Percentiles rank a stretch among this genome's conserved stretches.
Evolutionary conservation across 2,329 filamentous ascomycete genomes (phyloP).

Genomic region (Aureobasidium lini): DNA sequence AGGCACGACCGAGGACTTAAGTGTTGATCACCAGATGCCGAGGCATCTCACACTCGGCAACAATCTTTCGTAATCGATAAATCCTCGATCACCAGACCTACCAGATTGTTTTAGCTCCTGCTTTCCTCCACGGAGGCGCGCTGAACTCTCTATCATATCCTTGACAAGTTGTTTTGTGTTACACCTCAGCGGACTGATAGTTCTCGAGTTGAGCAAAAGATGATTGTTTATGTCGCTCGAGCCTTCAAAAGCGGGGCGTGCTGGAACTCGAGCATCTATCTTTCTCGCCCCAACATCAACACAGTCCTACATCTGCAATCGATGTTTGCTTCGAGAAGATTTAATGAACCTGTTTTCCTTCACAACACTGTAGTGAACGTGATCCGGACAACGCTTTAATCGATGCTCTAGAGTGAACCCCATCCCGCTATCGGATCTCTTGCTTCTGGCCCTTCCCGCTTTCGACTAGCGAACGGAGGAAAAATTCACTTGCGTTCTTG

Average conservation of each 20-base stretch:
- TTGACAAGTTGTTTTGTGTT: too few species aligned
- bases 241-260: neutral
- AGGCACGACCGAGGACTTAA: slow-evolving; percentile 3
- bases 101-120: too few species aligned
- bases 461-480: slow-evolving; percentile 5
- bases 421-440: slow-evolving; percentile 7
- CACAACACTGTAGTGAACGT: too few species aligned
- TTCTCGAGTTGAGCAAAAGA: neutral
- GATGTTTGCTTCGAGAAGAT: too few species aligned
- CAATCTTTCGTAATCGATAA: neutral
- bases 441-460: neutral
- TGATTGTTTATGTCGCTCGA: neutral
- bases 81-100: neutral
- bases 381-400: too few species aligned
- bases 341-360: too few species aligned
- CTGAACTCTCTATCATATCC: too few species aligned
- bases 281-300: neutral
- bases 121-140: too few species aligned
- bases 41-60: neutral
- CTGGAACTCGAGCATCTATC: neutral
- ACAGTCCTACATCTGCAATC: too few species aligned
- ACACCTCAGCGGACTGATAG: neutral
- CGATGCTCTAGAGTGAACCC: neutral
- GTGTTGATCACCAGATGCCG: slow-evolving; percentile 10
- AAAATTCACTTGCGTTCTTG: neutral